Percentiles rank a stretch among this genome's conserved stretches.
These are phyloP conservation scores for Psilocybe azurescens DNA, from an alignment of 768 basidiomycete species.

Conservation along the genomic window DNA sequence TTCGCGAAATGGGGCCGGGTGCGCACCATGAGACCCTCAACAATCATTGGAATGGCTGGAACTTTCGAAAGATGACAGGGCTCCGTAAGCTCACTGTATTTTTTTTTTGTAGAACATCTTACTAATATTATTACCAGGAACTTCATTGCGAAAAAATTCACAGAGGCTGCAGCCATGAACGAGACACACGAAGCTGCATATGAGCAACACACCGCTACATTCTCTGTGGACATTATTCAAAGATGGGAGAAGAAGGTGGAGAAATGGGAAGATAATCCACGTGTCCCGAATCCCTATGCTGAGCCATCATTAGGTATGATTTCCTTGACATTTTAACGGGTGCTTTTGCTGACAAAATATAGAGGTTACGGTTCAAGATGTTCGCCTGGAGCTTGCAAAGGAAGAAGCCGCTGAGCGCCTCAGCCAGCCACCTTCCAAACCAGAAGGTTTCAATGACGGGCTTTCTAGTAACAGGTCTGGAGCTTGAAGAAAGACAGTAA, in stretches of 20 bases:
- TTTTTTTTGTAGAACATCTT: not conserved
- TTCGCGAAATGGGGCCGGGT: slow-evolving; percentile 41
- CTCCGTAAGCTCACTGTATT: slow-evolving; percentile 14
- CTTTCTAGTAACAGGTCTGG: slow-evolving; percentile 14
- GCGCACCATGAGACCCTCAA: slow-evolving; percentile 38
- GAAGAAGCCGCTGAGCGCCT: slow-evolving; percentile 5
- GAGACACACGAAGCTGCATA: slow-evolving; percentile 6
- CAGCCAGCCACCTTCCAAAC: not conserved
- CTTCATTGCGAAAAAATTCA: slow-evolving; percentile 2
- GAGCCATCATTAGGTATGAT: slow-evolving; percentile 14
- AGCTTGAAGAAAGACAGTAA: slow-evolving; percentile 22
- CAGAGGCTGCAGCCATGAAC: slow-evolving; percentile 11
- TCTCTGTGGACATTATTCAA: not conserved
- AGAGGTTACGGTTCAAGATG: slow-evolving; percentile 16
- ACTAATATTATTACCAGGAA: not conserved
- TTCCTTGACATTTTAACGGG: not conserved
- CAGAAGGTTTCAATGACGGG: slow-evolving; percentile 4
- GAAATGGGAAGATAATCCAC: slow-evolving; percentile 13
- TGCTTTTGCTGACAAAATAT: not conserved
- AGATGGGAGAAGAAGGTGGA: slow-evolving; percentile 14
- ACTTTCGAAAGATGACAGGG: slow-evolving; percentile 30
- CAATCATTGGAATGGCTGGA: slow-evolving; percentile 42
- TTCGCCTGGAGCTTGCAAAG: slow-evolving; percentile 11
- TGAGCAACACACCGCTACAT: slow-evolving; percentile 6
- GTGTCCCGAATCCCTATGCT: slow-evolving; percentile 17